phyloP scores from a whole-genome alignment of 106 monocot species.

The Dendrobium huoshanense region DNA sequence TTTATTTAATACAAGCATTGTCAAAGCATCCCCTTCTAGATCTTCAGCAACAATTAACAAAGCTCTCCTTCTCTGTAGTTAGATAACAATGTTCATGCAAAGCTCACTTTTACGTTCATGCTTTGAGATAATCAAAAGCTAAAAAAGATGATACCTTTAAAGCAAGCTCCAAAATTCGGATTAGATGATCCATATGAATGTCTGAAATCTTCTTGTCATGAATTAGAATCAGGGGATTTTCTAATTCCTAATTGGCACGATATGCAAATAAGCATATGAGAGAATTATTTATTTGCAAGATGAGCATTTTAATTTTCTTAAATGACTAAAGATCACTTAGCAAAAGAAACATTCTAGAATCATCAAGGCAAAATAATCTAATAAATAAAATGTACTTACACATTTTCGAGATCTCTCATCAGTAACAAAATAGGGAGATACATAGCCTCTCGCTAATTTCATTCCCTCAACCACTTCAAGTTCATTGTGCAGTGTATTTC shows the following conservation, averaged over 20 bases:
- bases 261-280: neutral
- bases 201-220: constrained; percentile 83
- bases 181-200: constrained; percentile 37
- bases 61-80: constrained; percentile 56
- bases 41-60: constrained; percentile 86
- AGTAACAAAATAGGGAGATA: constrained; percentile 90
- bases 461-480: constrained; percentile 88
- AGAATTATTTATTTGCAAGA: constrained; percentile 1
- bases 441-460: constrained; percentile 80
- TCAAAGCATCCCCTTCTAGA: constrained; percentile 67
- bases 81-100: neutral
- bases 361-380: neutral
- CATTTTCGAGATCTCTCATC: constrained; percentile 80
- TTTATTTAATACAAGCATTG: constrained; percentile 77
- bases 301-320: neutral
- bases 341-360: neutral
- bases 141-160: constrained; percentile 30
- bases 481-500: constrained; percentile 76
- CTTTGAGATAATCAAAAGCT: neutral
- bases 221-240: constrained; percentile 83
- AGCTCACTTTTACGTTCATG: neutral
- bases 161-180: constrained; percentile 62
- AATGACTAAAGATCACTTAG: neutral
- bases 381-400: constrained; percentile 38
- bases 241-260: constrained; percentile 51